Percentiles rank a stretch among this genome's conserved stretches.
phyloP scores from a whole-genome alignment of 495 filamentous ascomycete genomes.

The Tuber indicum region DNA sequence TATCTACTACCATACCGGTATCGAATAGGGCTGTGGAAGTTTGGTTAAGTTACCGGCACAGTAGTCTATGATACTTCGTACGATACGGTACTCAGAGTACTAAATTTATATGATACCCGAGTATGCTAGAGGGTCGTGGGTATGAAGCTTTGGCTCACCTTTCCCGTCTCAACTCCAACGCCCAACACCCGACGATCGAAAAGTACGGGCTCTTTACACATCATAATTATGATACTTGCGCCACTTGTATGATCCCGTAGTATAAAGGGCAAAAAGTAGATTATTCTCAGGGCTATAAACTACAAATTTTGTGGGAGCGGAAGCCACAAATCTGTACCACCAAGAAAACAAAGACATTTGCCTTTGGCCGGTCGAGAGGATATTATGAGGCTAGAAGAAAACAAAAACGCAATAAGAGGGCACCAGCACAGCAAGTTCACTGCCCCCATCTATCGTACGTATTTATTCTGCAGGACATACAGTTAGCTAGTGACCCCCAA shows the following conservation, averaged over 20 bases:
- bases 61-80: too few relatives aligned
- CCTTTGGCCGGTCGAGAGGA: neutral
- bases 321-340: neutral
- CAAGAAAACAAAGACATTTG: neutral
- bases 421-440: neutral
- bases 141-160: neutral
- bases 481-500: constrained; percentile 41
- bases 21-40: neutral
- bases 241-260: neutral
- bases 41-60: neutral
- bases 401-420: neutral
- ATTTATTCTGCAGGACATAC: constrained; percentile 52
- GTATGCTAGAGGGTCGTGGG: neutral
- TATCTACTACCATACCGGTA: neutral
- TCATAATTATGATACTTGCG: neutral
- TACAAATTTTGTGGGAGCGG: neutral
- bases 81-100: too few relatives aligned
- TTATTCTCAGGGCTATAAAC: neutral
- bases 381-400: neutral
- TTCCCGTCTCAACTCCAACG: neutral
- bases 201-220: neutral
- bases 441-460: constrained; percentile 52
- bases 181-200: neutral
- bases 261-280: neutral
- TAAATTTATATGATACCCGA: too few relatives aligned